Evolutionary conservation across 1,139 yeast species (phyloP), one percentile per base, ranked within the genome.

Genomic region (Zhuliangozyma parablackwelliae): DNA sequence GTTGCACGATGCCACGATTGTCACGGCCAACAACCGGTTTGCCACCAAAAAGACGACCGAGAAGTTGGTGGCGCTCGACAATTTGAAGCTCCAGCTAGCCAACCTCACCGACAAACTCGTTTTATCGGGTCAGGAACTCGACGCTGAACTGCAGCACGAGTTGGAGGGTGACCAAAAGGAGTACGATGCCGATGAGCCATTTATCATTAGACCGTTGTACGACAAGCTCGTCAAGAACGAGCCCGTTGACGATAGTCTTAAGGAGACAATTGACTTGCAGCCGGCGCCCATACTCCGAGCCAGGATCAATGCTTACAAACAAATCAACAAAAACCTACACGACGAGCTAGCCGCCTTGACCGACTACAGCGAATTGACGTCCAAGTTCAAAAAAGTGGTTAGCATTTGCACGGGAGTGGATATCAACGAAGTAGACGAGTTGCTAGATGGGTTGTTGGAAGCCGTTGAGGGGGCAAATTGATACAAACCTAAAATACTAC

Each of bases 371-470:
- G 82, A 76, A 45, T 68, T 90, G 40, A 96, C 95, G 43, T 72
- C 80, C 27, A 90, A 90, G 57, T 92, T 89, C 63, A 80, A 94
- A 52, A 76, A 86, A 50, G 96, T 92, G 20, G 92, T 92, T 29
- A 82, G 96, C 31, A 70, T 88, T 39, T 90, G 97, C 64, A 85
- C 96, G 4, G 92, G 94, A 16, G 94, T 89, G 21, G 87, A 80
- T 32, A 59, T 69, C 30, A 63, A 66, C 47, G 83, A 83, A 48
- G 96, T 90, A 30, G 98, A 92, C 56, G 78, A 76, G 41, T 72
- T 92, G 50, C 71, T 92, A 40, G 94, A 85, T 47, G 95, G 94
- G 5, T 71, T 92, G 36, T 75, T 92, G 24, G 88, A 84, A 54
- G 96, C 97, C 10, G 96, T 92, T 5, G 96, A 89, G 45, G 83